Percentiles rank a stretch among this genome's conserved stretches.
Evolutionary conservation across 805 yeast species (phyloP).

Genomic region (Zygotorulaspora chibaensis): DNA sequence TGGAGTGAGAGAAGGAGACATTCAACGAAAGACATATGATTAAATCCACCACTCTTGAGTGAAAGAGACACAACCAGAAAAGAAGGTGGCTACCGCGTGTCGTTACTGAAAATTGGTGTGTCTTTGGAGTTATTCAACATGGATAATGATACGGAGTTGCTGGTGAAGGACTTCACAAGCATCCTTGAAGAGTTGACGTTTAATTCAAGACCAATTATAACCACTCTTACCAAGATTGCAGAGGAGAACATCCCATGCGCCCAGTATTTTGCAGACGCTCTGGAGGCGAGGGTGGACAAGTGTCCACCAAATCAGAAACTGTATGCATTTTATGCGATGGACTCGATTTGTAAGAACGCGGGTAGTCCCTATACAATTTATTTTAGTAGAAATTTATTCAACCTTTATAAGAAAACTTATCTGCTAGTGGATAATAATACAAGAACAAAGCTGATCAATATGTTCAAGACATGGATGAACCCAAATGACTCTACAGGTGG

Average conservation of each 20-base stretch:
- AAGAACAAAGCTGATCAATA: constrained; percentile 64
- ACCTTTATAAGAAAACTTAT: constrained; percentile 70
- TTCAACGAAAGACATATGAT: no score
- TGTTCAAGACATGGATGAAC: constrained; percentile 85
- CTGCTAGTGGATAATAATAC: constrained; percentile 73
- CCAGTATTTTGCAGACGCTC: constrained; percentile 67
- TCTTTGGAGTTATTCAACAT: constrained; percentile 4
- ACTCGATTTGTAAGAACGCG: constrained; percentile 85
- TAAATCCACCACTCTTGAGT: no score
- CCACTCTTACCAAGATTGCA: constrained; percentile 78
- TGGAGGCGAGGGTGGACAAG: constrained; percentile 67
- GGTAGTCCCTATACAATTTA: constrained; percentile 86
- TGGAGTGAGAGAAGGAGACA: no score
- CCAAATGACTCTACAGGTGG: constrained; percentile 41
- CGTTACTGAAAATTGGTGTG: no score
- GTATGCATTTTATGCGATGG: constrained; percentile 77
- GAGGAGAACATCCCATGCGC: constrained; percentile 79
- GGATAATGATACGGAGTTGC: constrained; percentile 35
- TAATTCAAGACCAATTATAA: constrained; percentile 87
- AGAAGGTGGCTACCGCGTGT: no score
- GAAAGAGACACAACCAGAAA: no score
- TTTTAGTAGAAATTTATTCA: constrained; percentile 61
- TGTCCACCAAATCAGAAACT: constrained; percentile 82
- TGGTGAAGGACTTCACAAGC: constrained; percentile 57
- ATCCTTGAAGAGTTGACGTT: constrained; percentile 74